These are phyloP conservation scores for Trametes gibbosa DNA, from an alignment of 768 basidiomycete species.

Conservation along the genomic window DNA sequence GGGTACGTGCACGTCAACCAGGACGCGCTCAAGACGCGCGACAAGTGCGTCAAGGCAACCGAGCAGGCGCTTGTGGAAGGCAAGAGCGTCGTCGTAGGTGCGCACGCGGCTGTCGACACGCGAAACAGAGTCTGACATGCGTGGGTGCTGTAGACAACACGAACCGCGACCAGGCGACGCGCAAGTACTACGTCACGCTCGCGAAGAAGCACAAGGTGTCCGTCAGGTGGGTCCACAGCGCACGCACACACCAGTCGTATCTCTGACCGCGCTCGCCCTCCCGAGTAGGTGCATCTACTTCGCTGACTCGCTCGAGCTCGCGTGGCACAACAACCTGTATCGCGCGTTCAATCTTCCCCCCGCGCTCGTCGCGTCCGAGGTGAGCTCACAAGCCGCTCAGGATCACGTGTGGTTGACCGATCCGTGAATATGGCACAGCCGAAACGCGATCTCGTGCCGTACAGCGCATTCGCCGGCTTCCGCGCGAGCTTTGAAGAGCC, in stretches of 20 bases:
- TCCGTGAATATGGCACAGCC: slow-evolving; percentile 31
- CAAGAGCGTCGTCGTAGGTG: slow-evolving; percentile 77
- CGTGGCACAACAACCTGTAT: slow-evolving; percentile 93
- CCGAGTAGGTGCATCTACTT: slow-evolving; percentile 68
- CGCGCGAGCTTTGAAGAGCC: slow-evolving; percentile 68
- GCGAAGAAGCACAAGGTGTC: slow-evolving; percentile 54
- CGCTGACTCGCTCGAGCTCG: slow-evolving; percentile 71
- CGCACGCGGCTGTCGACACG: slow-evolving; percentile 21
- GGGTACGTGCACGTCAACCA: slow-evolving; percentile 88
- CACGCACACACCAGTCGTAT: not conserved
- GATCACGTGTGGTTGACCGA: too few species aligned
- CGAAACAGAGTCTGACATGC: not conserved
- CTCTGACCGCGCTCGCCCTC: not conserved
- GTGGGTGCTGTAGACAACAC: slow-evolving; percentile 73
- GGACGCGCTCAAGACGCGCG: slow-evolving; percentile 71
- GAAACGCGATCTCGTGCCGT: slow-evolving; percentile 54
- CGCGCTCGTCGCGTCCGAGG: slow-evolving; percentile 41
- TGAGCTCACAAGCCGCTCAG: slow-evolving; percentile 20
- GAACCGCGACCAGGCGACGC: slow-evolving; percentile 71
- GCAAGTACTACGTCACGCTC: slow-evolving; percentile 68
- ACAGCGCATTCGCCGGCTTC: slow-evolving; percentile 56
- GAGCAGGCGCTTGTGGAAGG: slow-evolving; percentile 51
- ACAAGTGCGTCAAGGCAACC: slow-evolving; percentile 70
- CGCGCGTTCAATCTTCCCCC: slow-evolving; percentile 64
- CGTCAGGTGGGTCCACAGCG: slow-evolving; percentile 44